phyloP scores from a whole-genome alignment of 2,329 filamentous ascomycete species.

The Aspergillus bombycis region DNA sequence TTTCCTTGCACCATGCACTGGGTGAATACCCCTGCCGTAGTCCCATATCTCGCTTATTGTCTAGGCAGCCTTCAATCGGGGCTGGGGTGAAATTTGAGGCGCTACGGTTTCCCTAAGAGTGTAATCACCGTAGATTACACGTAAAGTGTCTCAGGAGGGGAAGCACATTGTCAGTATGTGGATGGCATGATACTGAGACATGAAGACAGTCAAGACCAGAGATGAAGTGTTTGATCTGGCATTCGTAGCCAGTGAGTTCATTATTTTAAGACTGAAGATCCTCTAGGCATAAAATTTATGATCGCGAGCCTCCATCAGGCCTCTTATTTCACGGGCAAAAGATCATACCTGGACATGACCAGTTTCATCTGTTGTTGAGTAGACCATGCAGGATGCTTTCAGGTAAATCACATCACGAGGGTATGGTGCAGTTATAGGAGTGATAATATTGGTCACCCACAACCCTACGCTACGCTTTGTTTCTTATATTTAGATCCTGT shows the following conservation, averaged over 20 bases:
- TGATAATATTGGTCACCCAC: too few species aligned
- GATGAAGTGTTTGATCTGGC: neutral
- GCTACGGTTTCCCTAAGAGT: neutral
- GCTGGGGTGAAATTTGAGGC: neutral
- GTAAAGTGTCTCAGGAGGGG: neutral
- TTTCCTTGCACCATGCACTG: neutral
- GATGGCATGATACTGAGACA: neutral
- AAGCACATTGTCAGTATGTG: neutral
- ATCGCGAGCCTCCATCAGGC: neutral
- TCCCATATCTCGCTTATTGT: neutral
- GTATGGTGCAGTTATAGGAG: neutral
- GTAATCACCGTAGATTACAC: neutral
- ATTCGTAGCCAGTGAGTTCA: neutral
- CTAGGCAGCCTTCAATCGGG: neutral
- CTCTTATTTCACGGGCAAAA: neutral
- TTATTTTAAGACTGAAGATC: neutral
- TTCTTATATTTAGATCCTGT: neutral
- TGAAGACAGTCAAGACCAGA: neutral
- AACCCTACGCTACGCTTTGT: neutral
- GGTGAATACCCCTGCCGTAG: neutral
- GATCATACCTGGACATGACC: neutral
- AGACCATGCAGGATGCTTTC: neutral
- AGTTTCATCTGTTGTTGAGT: neutral
- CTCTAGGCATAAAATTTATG: neutral
- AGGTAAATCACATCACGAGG: neutral